A percentile compares a stretch with the other conserved stretches of the same genome.
Conservation (phyloP, 2,329 filamentous ascomycete genomes). For the Neoarthrinium moseri region DNA sequence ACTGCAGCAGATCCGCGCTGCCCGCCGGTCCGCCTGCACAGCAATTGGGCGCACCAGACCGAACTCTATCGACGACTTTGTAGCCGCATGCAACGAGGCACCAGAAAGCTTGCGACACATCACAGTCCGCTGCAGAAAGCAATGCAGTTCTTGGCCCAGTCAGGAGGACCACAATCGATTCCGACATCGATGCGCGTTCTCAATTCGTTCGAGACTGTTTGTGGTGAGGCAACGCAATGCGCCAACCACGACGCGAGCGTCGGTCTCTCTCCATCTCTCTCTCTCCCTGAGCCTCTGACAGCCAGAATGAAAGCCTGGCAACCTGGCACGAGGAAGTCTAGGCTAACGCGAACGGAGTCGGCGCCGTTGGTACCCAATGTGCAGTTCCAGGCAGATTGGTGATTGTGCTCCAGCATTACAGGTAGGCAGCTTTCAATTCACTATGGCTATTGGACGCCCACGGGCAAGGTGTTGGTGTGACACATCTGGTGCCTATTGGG, state of each 20-base stretch:
- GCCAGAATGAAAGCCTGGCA: too few species aligned
- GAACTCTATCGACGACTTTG: conserved; percentile 1
- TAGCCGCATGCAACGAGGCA: conserved; percentile 8
- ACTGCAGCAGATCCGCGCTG: conserved; percentile 3
- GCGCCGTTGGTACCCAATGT: conserved; percentile 8
- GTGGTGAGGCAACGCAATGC: not conserved
- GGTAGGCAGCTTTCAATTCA: conserved; percentile 21
- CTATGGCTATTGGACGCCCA: conserved; percentile 21
- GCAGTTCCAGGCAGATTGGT: not conserved
- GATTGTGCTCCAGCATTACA: not conserved
- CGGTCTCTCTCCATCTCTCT: too few species aligned
- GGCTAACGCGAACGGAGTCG: not conserved
- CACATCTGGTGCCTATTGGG: conserved; percentile 22
- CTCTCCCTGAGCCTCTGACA: too few species aligned
- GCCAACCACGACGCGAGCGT: not conserved
- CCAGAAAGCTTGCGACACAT: conserved; percentile 6
- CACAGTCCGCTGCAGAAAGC: not conserved
- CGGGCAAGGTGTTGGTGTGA: conserved; percentile 19
- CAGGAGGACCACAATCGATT: not conserved
- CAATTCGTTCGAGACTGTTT: not conserved
- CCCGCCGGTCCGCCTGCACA: not conserved
- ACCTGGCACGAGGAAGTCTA: not conserved
- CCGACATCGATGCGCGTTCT: not conserved
- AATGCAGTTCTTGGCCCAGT: not conserved
- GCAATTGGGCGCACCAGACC: not conserved